Evolutionary conservation across 495 filamentous ascomycete genomes (phyloP), one percentile per base, ranked within the genome.

Genomic region (Trichoderma reesei): DNA sequence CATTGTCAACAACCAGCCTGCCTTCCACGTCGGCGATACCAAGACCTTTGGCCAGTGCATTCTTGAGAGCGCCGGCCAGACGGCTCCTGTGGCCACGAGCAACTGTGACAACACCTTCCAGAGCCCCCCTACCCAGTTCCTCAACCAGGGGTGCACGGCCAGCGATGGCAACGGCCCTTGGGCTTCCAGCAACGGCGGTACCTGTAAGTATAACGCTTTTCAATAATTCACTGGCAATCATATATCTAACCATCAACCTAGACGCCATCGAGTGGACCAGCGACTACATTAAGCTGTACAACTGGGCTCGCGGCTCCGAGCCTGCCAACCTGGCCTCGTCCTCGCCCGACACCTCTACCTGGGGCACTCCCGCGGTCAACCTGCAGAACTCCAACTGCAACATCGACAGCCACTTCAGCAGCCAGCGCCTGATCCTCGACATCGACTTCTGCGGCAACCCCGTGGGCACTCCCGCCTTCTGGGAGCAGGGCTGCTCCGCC

Each of bases 221-320:
- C 51, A 14, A n/a, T n/a, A 0, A 33, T 1, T 44, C n/a, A 5
- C 26, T 6, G 48, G 38, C 0, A 41, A n/a, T 5, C 20, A 33
- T 11, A 10, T 13, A 62, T 4, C 18, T 46, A 42, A 56, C 26
- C 1, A 3, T 34, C 20, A 62, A 44, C 67, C 59, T 26, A 73
- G 67, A 90, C 67, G 89, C 89, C 3, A 86, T 87, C 72, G 82
- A 92, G 68, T 91, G 88, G 88, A 86, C 79, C 36, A 74, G 75
- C 4, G 69, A 82, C 8, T 77, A 68, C 65, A 84, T 95, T 71
- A 85, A 84, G 67, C 83, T 96, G 63, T 95, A 84, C 83, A 88
- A 85, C 77, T 93, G 90, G 75, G 69, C 86, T 13, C 82, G 83
- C 26, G 63, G 66, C 11, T 65, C 68, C 1, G 84, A 88, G 48